Evolutionary conservation across 2,329 filamentous ascomycete genomes (phyloP), one percentile per base, ranked within the genome.

Genomic region (Phyllosticta citrichinensis): DNA sequence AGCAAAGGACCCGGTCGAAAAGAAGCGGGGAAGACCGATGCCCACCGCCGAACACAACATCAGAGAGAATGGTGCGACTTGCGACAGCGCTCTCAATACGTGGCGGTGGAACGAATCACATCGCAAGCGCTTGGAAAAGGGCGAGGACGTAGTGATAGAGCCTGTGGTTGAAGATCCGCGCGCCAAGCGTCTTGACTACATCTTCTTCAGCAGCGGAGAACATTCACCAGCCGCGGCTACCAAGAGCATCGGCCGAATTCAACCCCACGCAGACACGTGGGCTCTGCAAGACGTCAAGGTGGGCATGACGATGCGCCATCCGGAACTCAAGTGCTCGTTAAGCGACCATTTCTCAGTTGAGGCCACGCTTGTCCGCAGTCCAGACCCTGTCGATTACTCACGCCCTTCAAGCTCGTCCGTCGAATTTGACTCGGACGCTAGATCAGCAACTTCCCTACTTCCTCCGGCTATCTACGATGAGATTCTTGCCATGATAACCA

Each of bases 301-400:
- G 1, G 87, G 87, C 63, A 91, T 97, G 85, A 87, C 84, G 20
- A 83, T 87, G 70, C 86, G 89, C 10, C 92, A 97, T 73, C 89
- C 91, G 0, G 83, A 83, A 1, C 79, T 97, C 1, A 81, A 85
- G 64, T 96, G 91, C 75, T 96, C 91, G 1, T 80, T 97, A 25
- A 97, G 91, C 67, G 93, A 99, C 70, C 94, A 97, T 73, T 97
- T 97, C 73, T 91, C 90, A 22, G 88, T 97, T 58, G 88, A 93
- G 71, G 86, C 89, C 5, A 91, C 89, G 0, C 79, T 97, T 62
- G 68, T 65, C 5, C 68, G 71, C 40, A 66, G 54, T 27, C 60
- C 65, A 14, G 55, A 55, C 12, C 56, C 64, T 5, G 27, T 55
- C 11, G 24, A 53, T 22, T 33, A 12, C 5, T 20, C 63, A 1